phyloP scores from a whole-genome alignment of 169 alveolate species.

The Plasmodium cynomolgi region DNA sequence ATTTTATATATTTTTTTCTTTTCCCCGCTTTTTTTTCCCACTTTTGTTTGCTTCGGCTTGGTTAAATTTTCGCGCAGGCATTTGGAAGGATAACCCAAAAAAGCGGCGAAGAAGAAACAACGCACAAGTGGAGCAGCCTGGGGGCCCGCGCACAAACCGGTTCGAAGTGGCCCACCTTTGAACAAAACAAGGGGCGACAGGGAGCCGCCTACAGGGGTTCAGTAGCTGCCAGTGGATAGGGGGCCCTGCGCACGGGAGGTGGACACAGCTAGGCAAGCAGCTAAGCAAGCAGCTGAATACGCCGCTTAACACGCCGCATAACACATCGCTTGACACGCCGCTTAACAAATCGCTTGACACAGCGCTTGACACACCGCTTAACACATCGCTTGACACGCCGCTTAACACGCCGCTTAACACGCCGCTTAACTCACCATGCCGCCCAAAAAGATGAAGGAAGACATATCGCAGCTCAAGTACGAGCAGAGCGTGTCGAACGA shows the following conservation, averaged over 20 bases:
- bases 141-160: neutral
- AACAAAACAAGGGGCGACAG: neutral
- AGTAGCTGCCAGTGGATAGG: neutral
- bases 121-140: neutral
- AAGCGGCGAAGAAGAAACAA: neutral
- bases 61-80: neutral
- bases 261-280: neutral
- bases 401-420: neutral
- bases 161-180: neutral
- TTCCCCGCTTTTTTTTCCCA: neutral
- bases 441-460: neutral
- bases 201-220: neutral
- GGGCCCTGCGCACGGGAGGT: neutral
- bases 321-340: no score
- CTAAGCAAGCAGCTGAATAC: neutral
- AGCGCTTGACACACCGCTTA: neutral
- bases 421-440: neutral
- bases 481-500: neutral
- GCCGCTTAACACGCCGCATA: neutral
- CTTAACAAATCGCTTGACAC: no score
- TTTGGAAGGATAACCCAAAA: neutral
- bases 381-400: no score
- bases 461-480: slow-evolving; percentile 15
- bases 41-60: neutral
- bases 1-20: neutral